Evolutionary conservation across 2,329 filamentous ascomycete species (phyloP), one percentile per base, ranked within the genome.

Genomic region (Basipetospora chlamydospora): DNA sequence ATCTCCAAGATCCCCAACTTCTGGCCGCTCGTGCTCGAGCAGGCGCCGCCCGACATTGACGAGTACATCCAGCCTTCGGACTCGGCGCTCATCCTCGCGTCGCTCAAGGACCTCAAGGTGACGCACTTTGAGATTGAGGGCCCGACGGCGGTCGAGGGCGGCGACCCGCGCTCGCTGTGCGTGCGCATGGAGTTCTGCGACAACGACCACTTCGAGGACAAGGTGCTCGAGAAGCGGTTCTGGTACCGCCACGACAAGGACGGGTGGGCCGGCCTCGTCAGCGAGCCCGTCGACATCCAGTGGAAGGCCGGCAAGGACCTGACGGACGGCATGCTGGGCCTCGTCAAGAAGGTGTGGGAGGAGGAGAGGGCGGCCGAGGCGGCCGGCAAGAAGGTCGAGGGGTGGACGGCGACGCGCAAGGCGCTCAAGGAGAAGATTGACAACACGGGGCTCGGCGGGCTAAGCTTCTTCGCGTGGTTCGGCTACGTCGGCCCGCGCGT

Each of bases 11-110:
- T 95, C 52, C 73, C 76, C 47, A 76, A 83, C 63, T 98, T 96
- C 73, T 96, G 90, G 90, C 69, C 83, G n/a, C 73, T 92, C 40
- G 87, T 95, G 39, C 70, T 96, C 55, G 83, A 93, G 64, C 80
- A 86, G 61, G 77, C 82, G 3, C 86, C 87, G 2, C 68, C 72
- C 32, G 85, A 94, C 44, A 72, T 98, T 47, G 86, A 94, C 60
- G 78, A 85, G 59, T 86, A 79, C 66, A 80, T 96, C 53, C 78
- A 85, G 54, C 80, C 84, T 29, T 70, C 72, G 33, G 88, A 96
- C 63, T 76, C 78, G 11, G 69, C 70, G 7, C 62, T 90, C 42
- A 71, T 96, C 41, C 70, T 78, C 43, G 67, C 72, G 28, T 66
- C 69, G 37, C 74, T 96, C 39, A 69, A 65, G 41, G 67, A 67